Evolutionary conservation across 1,284 basidiomycete species (phyloP).

Genomic region (Cryptococcus wingfieldii): DNA sequence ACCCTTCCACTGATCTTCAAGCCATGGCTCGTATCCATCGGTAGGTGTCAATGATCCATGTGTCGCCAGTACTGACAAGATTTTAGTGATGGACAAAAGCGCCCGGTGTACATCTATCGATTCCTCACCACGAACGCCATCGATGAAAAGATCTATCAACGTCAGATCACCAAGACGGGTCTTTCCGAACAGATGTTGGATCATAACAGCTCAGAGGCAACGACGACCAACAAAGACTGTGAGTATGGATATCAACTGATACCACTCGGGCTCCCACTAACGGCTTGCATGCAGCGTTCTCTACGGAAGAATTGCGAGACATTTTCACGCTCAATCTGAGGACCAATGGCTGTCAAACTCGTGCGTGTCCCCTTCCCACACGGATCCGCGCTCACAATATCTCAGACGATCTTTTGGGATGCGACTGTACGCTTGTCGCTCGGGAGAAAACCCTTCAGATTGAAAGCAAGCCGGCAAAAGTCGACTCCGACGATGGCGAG

Average conservation of each 20-base stretch:
- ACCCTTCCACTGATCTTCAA: conserved; percentile 68
- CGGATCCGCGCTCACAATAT: neutral
- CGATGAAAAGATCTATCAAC: conserved; percentile 53
- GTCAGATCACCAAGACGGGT: conserved; percentile 94
- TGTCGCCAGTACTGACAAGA: neutral
- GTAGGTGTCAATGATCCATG: conserved; percentile 50
- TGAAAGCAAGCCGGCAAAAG: conserved; percentile 7
- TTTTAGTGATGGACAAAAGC: conserved; percentile 85
- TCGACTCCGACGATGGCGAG: neutral
- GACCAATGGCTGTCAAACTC: conserved; percentile 79
- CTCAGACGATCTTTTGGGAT: conserved; percentile 62
- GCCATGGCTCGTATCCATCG: conserved; percentile 96
- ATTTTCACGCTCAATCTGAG: conserved; percentile 81
- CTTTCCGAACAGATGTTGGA: conserved; percentile 58
- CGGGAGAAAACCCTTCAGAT: neutral
- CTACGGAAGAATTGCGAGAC: conserved; percentile 82
- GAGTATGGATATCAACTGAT: conserved; percentile 46
- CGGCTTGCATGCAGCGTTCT: conserved; percentile 59
- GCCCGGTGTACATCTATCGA: conserved; percentile 88
- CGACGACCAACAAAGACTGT: conserved; percentile 61
- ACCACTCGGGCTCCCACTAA: neutral
- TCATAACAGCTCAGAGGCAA: conserved; percentile 15
- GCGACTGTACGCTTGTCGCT: conserved; percentile 54
- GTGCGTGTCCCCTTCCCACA: conserved; percentile 18
- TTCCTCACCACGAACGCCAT: conserved; percentile 61